Conservation (phyloP, 345 rosid species). For the Durio zibethinus region DNA sequence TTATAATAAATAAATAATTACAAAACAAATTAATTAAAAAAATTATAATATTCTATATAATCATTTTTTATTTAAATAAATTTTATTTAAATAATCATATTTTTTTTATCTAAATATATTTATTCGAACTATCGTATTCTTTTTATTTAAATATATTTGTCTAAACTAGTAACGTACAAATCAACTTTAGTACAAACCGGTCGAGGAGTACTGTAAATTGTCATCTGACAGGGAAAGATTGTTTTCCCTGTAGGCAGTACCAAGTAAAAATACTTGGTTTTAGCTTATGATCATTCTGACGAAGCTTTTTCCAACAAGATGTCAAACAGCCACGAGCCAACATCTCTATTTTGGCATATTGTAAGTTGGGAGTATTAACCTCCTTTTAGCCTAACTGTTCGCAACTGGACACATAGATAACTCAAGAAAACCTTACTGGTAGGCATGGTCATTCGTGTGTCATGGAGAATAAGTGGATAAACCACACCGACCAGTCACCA, state of each 20-base stretch:
- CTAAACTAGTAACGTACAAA: too few relatives aligned
- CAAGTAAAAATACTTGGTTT: background rate
- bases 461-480: constrained; percentile 8
- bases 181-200: background rate
- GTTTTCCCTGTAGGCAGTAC: background rate
- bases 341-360: background rate
- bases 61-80: too few relatives aligned
- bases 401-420: constrained; percentile 4
- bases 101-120: too few relatives aligned
- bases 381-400: background rate
- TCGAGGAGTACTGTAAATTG: background rate
- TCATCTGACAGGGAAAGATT: constrained; percentile 3
- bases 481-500: background rate
- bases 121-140: too few relatives aligned
- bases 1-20: too few relatives aligned
- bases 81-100: too few relatives aligned
- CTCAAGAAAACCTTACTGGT: background rate
- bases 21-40: too few relatives aligned
- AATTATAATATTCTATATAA: too few relatives aligned
- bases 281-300: background rate
- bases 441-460: background rate
- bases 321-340: background rate
- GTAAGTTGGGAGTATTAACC: background rate
- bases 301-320: background rate
- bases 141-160: too few relatives aligned